These are phyloP conservation scores for Xylariaceae sp. DNA, from an alignment of 2,329 filamentous ascomycete genomes.

Conservation along the genomic window DNA sequence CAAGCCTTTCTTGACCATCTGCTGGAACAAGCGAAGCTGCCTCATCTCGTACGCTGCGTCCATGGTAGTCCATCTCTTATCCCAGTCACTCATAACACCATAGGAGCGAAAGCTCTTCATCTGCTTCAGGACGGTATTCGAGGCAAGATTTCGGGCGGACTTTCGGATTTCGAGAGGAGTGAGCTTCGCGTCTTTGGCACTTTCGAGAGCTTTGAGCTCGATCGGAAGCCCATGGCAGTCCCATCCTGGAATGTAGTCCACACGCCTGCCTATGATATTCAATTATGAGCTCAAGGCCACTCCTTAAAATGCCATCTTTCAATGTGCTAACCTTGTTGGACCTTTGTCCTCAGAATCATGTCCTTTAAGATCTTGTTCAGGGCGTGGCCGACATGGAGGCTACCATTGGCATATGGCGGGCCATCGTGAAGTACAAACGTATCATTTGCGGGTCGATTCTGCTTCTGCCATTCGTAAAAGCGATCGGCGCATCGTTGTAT, in stretches of 20 bases:
- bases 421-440: slow-evolving; percentile 91
- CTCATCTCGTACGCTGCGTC: slow-evolving; percentile 74
- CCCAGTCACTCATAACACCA: slow-evolving; percentile 83
- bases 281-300: slow-evolving; percentile 16
- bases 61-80: slow-evolving; percentile 79
- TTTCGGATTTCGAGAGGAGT: slow-evolving; percentile 65
- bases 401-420: slow-evolving; percentile 94
- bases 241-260: slow-evolving; percentile 91
- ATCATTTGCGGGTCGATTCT: slow-evolving; percentile 56
- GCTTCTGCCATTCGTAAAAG: slow-evolving; percentile 85
- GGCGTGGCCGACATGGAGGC: slow-evolving; percentile 89
- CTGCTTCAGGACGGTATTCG: slow-evolving; percentile 72
- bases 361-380: slow-evolving; percentile 98
- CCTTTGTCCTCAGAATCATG: slow-evolving; percentile 81
- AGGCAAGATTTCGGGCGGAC: slow-evolving; percentile 69
- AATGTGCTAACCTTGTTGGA: slow-evolving; percentile 64
- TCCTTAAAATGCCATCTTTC: background rate
- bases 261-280: slow-evolving; percentile 57
- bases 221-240: slow-evolving; percentile 98
- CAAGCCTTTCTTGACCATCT: slow-evolving; percentile 74
- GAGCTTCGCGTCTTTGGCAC: slow-evolving; percentile 47
- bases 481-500: slow-evolving; percentile 82
- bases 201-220: slow-evolving; percentile 88
- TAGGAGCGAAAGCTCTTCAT: slow-evolving; percentile 75
- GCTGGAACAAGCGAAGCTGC: slow-evolving; percentile 76